These are phyloP conservation scores for Hsuehochloa calcarea DNA, from an alignment of 176 grass and related monocot genomes.

Conservation along the genomic window DNA sequence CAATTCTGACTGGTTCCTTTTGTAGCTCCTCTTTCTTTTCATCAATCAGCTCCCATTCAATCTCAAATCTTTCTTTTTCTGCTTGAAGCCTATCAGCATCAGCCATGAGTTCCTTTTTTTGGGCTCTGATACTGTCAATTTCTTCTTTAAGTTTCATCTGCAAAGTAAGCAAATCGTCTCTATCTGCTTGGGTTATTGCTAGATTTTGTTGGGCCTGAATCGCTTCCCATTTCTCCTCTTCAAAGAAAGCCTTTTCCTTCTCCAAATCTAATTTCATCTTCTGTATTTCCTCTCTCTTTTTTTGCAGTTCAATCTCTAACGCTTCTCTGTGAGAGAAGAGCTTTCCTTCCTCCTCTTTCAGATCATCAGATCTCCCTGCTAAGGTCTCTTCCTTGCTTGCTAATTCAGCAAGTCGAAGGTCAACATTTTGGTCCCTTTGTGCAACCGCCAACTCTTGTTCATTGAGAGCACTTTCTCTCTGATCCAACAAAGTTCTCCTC, in stretches of 20 bases:
- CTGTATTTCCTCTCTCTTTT: conserved; percentile 54
- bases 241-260: conserved; percentile 56
- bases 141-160: conserved; percentile 89
- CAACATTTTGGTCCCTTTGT: conserved; percentile 40
- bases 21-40: conserved; percentile 79
- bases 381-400: conserved; percentile 58
- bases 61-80: conserved; percentile 94
- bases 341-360: conserved; percentile 52
- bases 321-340: conserved; percentile 39
- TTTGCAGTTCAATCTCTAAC: conserved; percentile 32
- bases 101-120: conserved; percentile 58
- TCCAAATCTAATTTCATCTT: conserved; percentile 68
- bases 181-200: conserved; percentile 67
- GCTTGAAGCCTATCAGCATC: conserved; percentile 78
- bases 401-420: conserved; percentile 46
- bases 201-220: conserved; percentile 53
- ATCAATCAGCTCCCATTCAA: conserved; percentile 90
- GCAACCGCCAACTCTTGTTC: conserved; percentile 36
- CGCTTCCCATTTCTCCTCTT: conserved; percentile 60
- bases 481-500: conserved; percentile 41
- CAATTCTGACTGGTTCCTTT: conserved; percentile 63
- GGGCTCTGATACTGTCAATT: conserved; percentile 88
- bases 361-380: conserved; percentile 46
- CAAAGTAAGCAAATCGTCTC: conserved; percentile 55
- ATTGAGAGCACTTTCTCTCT: conserved; percentile 54